Percentiles rank a stretch among this genome's conserved stretches.
Evolutionary conservation across 495 filamentous ascomycete species (phyloP).

Genomic region (Hypoxylon perforatum): DNA sequence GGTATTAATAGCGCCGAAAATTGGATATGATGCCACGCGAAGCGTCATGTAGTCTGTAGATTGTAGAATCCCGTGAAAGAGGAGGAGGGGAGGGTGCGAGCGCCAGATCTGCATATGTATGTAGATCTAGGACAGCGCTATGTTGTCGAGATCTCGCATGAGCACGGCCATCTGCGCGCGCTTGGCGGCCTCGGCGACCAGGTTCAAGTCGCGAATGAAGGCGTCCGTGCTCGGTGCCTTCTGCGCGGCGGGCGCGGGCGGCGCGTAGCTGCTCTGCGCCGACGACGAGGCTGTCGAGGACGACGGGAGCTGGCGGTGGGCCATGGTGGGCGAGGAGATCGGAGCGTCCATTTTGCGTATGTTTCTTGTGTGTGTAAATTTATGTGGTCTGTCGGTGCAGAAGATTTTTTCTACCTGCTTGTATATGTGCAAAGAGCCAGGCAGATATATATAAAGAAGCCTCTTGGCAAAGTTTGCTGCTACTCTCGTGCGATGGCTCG

Average conservation of each 20-base stretch:
- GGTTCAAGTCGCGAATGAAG: conserved; percentile 81
- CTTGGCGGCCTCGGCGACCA: conserved; percentile 95
- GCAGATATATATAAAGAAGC: too few species aligned
- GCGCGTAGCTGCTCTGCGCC: conserved; percentile 43
- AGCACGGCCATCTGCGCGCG: conserved; percentile 88
- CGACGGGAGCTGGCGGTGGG: conserved; percentile 42
- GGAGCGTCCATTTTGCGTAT: conserved; percentile 51
- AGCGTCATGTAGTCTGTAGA: too few species aligned
- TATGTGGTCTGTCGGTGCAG: not conserved
- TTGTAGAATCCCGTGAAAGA: too few species aligned
- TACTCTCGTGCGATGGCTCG: too few species aligned
- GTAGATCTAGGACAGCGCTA: conserved; percentile 60
- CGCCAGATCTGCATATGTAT: not conserved
- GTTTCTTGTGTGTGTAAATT: not conserved
- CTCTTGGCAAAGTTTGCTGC: too few species aligned
- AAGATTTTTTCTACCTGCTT: not conserved
- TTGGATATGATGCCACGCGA: too few species aligned
- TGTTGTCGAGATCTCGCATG: conserved; percentile 82
- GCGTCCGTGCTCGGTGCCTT: conserved; percentile 63
- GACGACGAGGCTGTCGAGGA: conserved; percentile 41
- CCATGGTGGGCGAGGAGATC: conserved; percentile 41
- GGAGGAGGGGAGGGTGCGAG: too few species aligned
- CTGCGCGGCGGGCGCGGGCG: conserved; percentile 48
- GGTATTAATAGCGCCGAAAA: too few species aligned
- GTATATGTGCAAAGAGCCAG: too few species aligned